Base-by-base conservation (phyloP, 1,284 basidiomycete species). In the Austroboletus niveus region DNA sequence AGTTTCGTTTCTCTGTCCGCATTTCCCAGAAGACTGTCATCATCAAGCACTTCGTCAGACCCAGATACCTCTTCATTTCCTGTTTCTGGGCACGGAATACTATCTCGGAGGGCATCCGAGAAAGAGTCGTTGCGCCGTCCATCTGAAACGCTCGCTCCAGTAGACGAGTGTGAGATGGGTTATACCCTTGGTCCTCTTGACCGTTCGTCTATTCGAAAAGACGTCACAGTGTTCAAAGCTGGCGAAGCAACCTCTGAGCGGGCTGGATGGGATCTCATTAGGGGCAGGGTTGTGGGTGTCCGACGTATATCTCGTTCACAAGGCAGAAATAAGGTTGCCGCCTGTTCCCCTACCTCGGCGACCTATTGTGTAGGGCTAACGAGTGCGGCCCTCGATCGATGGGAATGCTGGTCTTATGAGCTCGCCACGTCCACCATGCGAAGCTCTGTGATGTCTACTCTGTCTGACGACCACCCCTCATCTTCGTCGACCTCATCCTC, bases 371-470 rank as follows among this genome's bases (percentile, higher is more conserved):
- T 72, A 17, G 85, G 85, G 6, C 65, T 91, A 49, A 81, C 84
- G 24, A 61, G 70, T 17, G 75, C 84, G 14, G 82, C 82, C 22
- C 67, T 92, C 45, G 85, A 90, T 55, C 74, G 89, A 51, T 92
- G 89, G 89, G 88, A 92, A 59, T 62, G 87, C 31, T 92, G 89
- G 89, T 78, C 75, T 36, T 86, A 87, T 60, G 85, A 91, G 60
- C 80, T 81, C 5, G 68, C 74, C 5, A 68, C 73, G 17, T 69
- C 75, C 11, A 64, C 66, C 29, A 53, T 85, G 46, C 77, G 77
- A 49, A 75, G 74, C 15, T 82, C 81, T 3, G 51, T 78, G 8
- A 65, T 89, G 38, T 73, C 76, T 2, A 67, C 75, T 34, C 66
- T 89, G 20, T 61, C 67, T 35, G 60, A 59, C 9, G 59, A 63